These are phyloP conservation scores for Colletotrichum sp. DNA, from an alignment of 2,329 filamentous ascomycete species.

Conservation along the genomic window DNA sequence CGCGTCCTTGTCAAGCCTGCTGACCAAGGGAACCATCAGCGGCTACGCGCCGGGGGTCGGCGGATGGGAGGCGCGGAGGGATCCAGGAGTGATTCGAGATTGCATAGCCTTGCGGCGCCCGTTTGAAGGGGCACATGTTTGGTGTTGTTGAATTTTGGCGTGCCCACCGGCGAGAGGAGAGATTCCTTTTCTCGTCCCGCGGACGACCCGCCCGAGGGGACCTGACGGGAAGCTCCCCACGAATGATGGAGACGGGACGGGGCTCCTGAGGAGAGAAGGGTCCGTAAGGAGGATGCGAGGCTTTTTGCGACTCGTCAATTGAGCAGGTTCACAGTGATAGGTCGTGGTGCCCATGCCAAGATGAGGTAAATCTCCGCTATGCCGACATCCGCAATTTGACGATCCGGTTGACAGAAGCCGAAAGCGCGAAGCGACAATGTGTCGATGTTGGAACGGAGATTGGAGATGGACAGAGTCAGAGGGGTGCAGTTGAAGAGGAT, in stretches of 20 bases:
- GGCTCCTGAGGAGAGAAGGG: not conserved
- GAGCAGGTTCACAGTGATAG: not conserved
- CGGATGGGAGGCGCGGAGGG: not conserved
- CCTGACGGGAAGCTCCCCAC: not conserved
- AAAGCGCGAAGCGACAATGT: not conserved
- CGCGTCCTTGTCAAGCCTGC: not conserved
- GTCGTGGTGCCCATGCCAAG: not conserved
- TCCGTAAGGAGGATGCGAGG: not conserved
- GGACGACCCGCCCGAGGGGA: not conserved
- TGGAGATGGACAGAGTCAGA: not conserved
- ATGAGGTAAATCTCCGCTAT: not conserved
- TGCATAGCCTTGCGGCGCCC: constrained; percentile 14
- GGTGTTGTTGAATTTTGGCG: not conserved
- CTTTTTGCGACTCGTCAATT: not conserved
- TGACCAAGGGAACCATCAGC: not conserved
- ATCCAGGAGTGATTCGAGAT: not conserved
- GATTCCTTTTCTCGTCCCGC: not conserved
- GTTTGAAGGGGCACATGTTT: constrained; percentile 15
- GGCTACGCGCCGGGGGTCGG: not conserved
- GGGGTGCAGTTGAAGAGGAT: not conserved
- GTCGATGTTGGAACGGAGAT: not conserved
- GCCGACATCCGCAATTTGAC: not conserved
- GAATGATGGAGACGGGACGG: not conserved
- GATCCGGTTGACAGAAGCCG: not conserved
- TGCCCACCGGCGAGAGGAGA: not conserved